These are phyloP conservation scores for Pseudocercospora ulei DNA, from an alignment of 2,329 filamentous ascomycete species.

Conservation along the genomic window DNA sequence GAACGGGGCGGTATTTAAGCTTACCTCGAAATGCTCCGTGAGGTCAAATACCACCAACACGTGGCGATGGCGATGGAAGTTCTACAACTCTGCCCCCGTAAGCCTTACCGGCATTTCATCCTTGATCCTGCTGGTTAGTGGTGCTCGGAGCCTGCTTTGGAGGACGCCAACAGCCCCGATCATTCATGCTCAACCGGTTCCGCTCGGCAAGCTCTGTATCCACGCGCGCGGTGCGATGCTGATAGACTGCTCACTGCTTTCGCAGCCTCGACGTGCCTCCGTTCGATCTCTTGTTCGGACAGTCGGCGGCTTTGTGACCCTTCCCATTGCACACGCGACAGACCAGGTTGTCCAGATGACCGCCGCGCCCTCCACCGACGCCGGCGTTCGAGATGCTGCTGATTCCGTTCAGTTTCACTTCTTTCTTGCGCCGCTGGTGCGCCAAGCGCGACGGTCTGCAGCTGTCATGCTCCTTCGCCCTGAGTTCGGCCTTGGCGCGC, in stretches of 20 bases:
- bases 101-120: too few relatives aligned
- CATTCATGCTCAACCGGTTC: too few relatives aligned
- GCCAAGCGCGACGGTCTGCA: constrained; percentile 46
- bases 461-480: constrained; percentile 43
- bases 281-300: constrained; percentile 37
- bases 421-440: constrained; percentile 54
- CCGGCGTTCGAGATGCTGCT: constrained; percentile 45
- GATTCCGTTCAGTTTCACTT: constrained; percentile 54
- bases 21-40: too few relatives aligned
- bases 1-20: too few relatives aligned
- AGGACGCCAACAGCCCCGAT: too few relatives aligned
- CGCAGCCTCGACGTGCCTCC: constrained; percentile 15
- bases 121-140: too few relatives aligned
- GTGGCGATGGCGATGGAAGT: too few relatives aligned
- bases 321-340: constrained; percentile 55
- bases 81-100: too few relatives aligned
- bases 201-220: background rate
- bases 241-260: constrained; percentile 8
- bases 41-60: too few relatives aligned
- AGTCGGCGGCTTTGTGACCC: constrained; percentile 53
- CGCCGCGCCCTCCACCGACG: constrained; percentile 21
- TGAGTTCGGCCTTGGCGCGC: constrained; percentile 38
- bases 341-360: constrained; percentile 34
- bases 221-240: background rate
- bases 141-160: too few relatives aligned